Percentiles rank a stretch among this genome's conserved stretches.
Conservation (phyloP, 768 basidiomycete species). For the Termitomyces sp. region DNA sequence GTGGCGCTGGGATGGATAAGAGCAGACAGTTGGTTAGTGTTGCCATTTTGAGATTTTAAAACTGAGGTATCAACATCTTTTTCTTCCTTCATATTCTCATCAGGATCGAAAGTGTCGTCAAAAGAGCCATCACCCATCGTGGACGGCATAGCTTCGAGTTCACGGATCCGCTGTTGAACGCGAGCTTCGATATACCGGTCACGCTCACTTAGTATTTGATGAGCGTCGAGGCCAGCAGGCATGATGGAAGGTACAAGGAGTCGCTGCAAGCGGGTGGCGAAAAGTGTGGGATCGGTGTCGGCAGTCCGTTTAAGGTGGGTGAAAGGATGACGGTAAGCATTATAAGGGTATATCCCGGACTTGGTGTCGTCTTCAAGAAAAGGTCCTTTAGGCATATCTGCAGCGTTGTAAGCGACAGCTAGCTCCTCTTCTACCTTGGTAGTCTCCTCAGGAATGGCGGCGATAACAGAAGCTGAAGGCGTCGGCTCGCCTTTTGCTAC, state of each 20-base stretch:
- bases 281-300: slow-evolving; percentile 54
- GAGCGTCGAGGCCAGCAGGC: slow-evolving; percentile 89
- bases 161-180: slow-evolving; percentile 81
- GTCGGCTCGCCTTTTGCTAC: slow-evolving; percentile 50
- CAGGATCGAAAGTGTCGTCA: slow-evolving; percentile 36
- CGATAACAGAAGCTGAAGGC: slow-evolving; percentile 17
- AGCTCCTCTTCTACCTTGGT: slow-evolving; percentile 56
- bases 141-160: slow-evolving; percentile 75
- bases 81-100: slow-evolving; percentile 35
- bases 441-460: slow-evolving; percentile 29
- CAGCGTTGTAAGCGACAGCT: slow-evolving; percentile 37
- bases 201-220: slow-evolving; percentile 86
- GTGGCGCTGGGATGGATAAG: slow-evolving; percentile 53
- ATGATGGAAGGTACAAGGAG: slow-evolving; percentile 85
- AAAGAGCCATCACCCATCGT: slow-evolving; percentile 76
- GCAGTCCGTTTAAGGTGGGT: slow-evolving; percentile 65
- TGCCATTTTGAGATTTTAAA: slow-evolving; percentile 19
- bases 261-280: slow-evolving; percentile 70
- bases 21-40: slow-evolving; percentile 20
- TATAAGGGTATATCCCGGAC: slow-evolving; percentile 88
- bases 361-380: slow-evolving; percentile 75
- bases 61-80: slow-evolving; percentile 32
- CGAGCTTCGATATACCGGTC: slow-evolving; percentile 88
- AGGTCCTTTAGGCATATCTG: slow-evolving; percentile 65
- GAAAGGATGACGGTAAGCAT: slow-evolving; percentile 83